A percentile compares a stretch with the other conserved stretches of the same genome.
phyloP scores from a whole-genome alignment of 371 early-diverging fungal genomes.

The Mucor piriformis region DNA sequence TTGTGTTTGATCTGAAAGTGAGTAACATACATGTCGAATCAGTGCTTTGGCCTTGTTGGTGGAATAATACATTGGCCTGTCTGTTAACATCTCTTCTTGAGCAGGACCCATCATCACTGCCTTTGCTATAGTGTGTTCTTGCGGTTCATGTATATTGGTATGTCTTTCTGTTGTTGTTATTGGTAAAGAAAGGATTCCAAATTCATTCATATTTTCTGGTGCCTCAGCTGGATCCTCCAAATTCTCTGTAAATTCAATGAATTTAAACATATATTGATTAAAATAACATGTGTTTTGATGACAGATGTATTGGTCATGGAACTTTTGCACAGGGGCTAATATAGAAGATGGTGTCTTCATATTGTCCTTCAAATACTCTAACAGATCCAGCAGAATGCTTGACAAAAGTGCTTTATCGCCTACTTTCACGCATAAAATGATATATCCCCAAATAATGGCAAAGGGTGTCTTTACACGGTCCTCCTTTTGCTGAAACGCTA shows the following conservation, averaged over 20 bases:
- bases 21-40: slow-evolving; percentile 23
- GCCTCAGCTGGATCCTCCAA: background rate
- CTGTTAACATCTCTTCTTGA: slow-evolving; percentile 11
- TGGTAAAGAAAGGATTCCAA: slow-evolving; percentile 23
- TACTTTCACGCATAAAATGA: slow-evolving; percentile 30
- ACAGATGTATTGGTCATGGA: slow-evolving; percentile 34
- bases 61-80: slow-evolving; percentile 32
- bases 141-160: slow-evolving; percentile 32
- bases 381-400: slow-evolving; percentile 11
- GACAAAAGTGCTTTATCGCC: slow-evolving; percentile 29
- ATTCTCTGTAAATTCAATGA: slow-evolving; percentile 28
- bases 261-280: slow-evolving; percentile 33
- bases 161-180: slow-evolving; percentile 9
- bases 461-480: background rate
- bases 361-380: background rate
- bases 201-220: slow-evolving; percentile 13
- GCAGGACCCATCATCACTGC: slow-evolving; percentile 33
- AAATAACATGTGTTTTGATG: slow-evolving; percentile 33
- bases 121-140: slow-evolving; percentile 25
- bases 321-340: slow-evolving; percentile 35
- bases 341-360: slow-evolving; percentile 28
- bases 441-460: slow-evolving; percentile 37
- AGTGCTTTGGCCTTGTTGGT: slow-evolving; percentile 35
- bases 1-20: background rate
- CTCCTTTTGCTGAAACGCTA: background rate